These are phyloP conservation scores for Eutrema japonicum DNA, from an alignment of 345 rosid species.

Conservation along the genomic window DNA sequence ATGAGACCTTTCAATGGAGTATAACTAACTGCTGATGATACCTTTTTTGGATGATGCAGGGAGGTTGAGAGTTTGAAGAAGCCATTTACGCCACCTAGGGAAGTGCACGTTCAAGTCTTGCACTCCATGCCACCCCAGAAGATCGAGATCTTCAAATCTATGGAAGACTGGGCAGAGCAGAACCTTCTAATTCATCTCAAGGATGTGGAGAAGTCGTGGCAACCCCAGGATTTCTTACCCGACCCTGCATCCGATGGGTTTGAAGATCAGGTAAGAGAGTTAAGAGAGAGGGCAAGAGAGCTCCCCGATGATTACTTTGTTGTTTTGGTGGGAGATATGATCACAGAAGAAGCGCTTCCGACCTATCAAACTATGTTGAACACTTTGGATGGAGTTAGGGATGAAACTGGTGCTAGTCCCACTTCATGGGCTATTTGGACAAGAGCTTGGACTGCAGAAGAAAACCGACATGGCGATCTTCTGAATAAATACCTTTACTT, in stretches of 20 bases:
- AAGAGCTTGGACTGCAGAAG: conserved; percentile 72
- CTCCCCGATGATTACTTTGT: conserved; percentile 89
- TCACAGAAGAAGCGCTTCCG: conserved; percentile 90
- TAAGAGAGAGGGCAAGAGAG: conserved; percentile 79
- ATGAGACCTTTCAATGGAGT: neutral
- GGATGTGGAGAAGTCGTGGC: conserved; percentile 95
- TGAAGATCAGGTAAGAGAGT: conserved; percentile 77
- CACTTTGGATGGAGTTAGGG: conserved; percentile 76
- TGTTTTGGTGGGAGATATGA: conserved; percentile 82
- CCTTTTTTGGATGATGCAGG: conserved; percentile 49
- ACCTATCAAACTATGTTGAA: conserved; percentile 82
- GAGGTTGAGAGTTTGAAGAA: conserved; percentile 72
- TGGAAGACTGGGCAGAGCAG: conserved; percentile 87
- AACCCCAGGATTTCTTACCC: conserved; percentile 89
- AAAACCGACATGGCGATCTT: conserved; percentile 71
- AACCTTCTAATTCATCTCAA: conserved; percentile 71
- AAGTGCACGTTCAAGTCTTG: conserved; percentile 82
- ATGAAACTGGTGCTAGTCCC: conserved; percentile 86
- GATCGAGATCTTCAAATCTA: conserved; percentile 83
- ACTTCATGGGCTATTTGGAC: conserved; percentile 78
- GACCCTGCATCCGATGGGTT: conserved; percentile 85
- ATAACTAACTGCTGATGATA: conserved; percentile 14
- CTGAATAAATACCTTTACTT: conserved; percentile 67
- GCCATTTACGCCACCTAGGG: conserved; percentile 78
- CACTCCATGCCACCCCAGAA: conserved; percentile 93